These are phyloP conservation scores for Pleurotus salmoneostramineus DNA, from an alignment of 768 basidiomycete genomes.

Conservation along the genomic window DNA sequence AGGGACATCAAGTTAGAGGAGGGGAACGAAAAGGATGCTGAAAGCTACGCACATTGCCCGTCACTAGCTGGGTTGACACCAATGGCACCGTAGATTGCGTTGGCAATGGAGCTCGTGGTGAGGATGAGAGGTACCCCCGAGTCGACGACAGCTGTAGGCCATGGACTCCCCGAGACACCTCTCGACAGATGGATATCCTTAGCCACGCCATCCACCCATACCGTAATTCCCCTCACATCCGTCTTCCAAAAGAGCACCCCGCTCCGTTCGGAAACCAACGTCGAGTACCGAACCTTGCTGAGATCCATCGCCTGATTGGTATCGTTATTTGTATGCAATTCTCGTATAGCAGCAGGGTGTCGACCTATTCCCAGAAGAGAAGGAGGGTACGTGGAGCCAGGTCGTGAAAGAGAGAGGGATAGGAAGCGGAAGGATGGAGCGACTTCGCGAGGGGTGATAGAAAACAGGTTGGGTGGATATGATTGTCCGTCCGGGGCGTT, in stretches of 20 bases:
- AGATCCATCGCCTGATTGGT: conserved; percentile 39
- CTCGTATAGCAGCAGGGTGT: conserved; percentile 47
- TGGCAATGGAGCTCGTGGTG: conserved; percentile 55
- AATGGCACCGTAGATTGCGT: conserved; percentile 76
- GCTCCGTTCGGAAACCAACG: conserved; percentile 31
- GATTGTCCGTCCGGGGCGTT: conserved; percentile 63
- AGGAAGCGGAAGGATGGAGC: conserved; percentile 64
- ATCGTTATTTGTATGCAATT: conserved; percentile 1
- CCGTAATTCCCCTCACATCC: conserved; percentile 50
- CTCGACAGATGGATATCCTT: conserved; percentile 36
- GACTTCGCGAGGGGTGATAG: conserved; percentile 46
- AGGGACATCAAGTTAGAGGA: background rate
- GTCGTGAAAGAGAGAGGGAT: conserved; percentile 64
- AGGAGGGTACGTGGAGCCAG: conserved; percentile 53
- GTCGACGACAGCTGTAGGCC: conserved; percentile 69
- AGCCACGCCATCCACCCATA: conserved; percentile 46
- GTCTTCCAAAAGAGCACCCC: conserved; percentile 65
- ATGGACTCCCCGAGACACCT: conserved; percentile 33
- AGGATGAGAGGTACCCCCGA: conserved; percentile 68
- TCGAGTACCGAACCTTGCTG: conserved; percentile 43
- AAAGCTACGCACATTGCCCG: conserved; percentile 53
- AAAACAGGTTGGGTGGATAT: conserved; percentile 68
- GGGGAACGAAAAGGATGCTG: background rate
- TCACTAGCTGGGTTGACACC: conserved; percentile 55
- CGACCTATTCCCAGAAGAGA: conserved; percentile 65